Conservation (phyloP, 2,329 filamentous ascomycete species). For the Colletotrichum magnum region DNA sequence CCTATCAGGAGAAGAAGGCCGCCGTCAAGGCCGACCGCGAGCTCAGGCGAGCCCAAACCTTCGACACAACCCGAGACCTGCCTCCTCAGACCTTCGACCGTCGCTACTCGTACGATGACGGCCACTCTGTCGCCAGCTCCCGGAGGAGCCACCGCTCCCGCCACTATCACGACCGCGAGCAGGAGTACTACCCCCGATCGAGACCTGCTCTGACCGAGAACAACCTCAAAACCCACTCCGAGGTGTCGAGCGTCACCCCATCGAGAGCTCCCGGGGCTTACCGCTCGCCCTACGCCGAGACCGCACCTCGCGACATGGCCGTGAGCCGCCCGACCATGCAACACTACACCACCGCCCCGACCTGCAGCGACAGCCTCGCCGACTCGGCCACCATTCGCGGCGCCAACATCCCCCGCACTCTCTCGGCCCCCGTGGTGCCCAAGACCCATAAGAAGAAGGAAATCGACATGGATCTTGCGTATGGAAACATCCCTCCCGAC, state of each 20-base stretch:
- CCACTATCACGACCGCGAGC: slow-evolving; percentile 44
- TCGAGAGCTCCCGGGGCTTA: slow-evolving; percentile 55
- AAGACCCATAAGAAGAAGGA: slow-evolving; percentile 57
- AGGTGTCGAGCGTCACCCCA: slow-evolving; percentile 64
- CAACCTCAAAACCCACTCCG: slow-evolving; percentile 68
- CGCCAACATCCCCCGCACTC: slow-evolving; percentile 52
- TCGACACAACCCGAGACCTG: slow-evolving; percentile 53
- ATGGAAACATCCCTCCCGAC: slow-evolving; percentile 85
- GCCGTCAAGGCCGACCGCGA: slow-evolving; percentile 78
- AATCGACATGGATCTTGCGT: slow-evolving; percentile 93
- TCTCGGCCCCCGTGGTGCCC: slow-evolving; percentile 57
- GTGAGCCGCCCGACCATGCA: slow-evolving; percentile 45
- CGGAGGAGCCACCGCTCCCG: slow-evolving; percentile 58
- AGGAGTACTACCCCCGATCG: slow-evolving; percentile 37
- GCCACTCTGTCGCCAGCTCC: slow-evolving; percentile 56
- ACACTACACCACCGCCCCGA: slow-evolving; percentile 44
- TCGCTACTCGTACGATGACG: slow-evolving; percentile 52
- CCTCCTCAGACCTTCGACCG: slow-evolving; percentile 39
- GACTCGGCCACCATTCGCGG: slow-evolving; percentile 38
- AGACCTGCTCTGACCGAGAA: slow-evolving; percentile 63
- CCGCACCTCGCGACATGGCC: slow-evolving; percentile 58
- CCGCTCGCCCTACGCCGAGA: slow-evolving; percentile 60
- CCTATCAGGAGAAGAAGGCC: slow-evolving; percentile 90
- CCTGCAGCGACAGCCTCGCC: slow-evolving; percentile 43
- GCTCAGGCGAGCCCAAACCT: slow-evolving; percentile 74